Conservation (phyloP, 331 rosid species). For the Cucumis variabilis region DNA sequence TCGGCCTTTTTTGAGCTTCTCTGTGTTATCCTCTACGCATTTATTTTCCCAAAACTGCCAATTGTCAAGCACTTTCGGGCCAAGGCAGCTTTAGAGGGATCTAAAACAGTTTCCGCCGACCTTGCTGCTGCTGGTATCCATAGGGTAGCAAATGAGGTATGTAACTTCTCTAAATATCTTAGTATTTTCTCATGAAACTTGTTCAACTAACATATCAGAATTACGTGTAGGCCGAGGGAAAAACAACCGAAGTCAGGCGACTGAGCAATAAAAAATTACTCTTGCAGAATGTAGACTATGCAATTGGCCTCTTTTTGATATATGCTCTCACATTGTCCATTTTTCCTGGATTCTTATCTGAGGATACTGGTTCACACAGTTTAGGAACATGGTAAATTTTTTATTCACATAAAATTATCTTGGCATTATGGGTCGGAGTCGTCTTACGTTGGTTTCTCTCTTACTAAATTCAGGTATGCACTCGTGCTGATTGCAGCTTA, state of each 20-base stretch:
- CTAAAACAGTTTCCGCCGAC: conserved; percentile 88
- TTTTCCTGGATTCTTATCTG: conserved; percentile 90
- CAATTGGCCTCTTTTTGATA: conserved; percentile 69
- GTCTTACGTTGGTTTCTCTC: neutral
- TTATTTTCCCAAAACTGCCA: conserved; percentile 73
- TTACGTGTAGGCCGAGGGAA: conserved; percentile 58
- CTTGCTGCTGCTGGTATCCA: conserved; percentile 93
- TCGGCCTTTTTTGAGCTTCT: conserved; percentile 78
- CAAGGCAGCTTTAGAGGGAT: conserved; percentile 90
- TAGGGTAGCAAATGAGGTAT: conserved; percentile 45
- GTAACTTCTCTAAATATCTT: conserved; percentile 17
- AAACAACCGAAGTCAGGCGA: conserved; percentile 47
- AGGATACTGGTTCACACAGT: conserved; percentile 86
- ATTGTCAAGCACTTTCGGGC: conserved; percentile 83
- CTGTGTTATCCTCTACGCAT: conserved; percentile 78
- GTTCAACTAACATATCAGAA: conserved; percentile 19
- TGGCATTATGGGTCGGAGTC: neutral
- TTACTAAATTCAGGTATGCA: conserved; percentile 66
- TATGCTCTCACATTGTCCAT: conserved; percentile 74
- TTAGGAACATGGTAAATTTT: conserved; percentile 76
- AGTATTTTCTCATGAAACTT: neutral
- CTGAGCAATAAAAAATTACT: conserved; percentile 73
- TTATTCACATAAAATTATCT: neutral
- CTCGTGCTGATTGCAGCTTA: conserved; percentile 86
- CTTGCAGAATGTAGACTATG: conserved; percentile 78